phyloP scores from a whole-genome alignment of 495 filamentous ascomycete genomes.

The Xylaria acuta region DNA sequence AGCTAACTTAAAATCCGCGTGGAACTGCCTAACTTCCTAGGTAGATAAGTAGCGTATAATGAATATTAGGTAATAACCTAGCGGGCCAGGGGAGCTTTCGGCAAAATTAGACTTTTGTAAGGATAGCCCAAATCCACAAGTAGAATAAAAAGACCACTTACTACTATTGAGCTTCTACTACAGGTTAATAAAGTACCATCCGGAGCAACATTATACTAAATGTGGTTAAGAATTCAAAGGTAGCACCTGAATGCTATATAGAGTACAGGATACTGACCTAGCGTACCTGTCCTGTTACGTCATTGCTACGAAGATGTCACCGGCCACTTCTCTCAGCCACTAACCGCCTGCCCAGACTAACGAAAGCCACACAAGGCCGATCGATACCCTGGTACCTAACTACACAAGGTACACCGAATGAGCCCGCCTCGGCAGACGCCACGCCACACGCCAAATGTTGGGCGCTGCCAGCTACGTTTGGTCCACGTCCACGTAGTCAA shows the following conservation, averaged over 20 bases:
- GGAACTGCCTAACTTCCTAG: neutral
- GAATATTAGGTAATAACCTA: neutral
- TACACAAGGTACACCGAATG: neutral
- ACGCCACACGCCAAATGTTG: conserved; percentile 12
- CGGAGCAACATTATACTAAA: no score
- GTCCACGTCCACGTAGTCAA: conserved; percentile 25
- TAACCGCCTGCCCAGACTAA: neutral
- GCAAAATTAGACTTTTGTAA: neutral
- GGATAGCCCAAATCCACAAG: neutral
- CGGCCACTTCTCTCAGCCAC: conserved; percentile 1
- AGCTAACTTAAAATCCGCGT: neutral
- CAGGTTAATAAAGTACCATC: neutral
- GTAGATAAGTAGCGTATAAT: neutral
- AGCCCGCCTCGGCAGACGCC: conserved; percentile 5
- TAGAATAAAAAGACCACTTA: neutral
- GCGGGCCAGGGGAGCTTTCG: neutral
- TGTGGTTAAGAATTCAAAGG: no score
- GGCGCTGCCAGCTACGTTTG: neutral
- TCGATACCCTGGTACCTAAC: neutral
- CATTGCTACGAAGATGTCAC: neutral
- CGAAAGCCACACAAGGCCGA: neutral
- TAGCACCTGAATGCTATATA: no score
- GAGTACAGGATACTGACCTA: no score
- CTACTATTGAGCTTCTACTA: neutral
- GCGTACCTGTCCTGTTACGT: no score